Base-by-base conservation (phyloP, 2,329 filamentous ascomycete genomes). In the Scedosporium apiospermum region DNA sequence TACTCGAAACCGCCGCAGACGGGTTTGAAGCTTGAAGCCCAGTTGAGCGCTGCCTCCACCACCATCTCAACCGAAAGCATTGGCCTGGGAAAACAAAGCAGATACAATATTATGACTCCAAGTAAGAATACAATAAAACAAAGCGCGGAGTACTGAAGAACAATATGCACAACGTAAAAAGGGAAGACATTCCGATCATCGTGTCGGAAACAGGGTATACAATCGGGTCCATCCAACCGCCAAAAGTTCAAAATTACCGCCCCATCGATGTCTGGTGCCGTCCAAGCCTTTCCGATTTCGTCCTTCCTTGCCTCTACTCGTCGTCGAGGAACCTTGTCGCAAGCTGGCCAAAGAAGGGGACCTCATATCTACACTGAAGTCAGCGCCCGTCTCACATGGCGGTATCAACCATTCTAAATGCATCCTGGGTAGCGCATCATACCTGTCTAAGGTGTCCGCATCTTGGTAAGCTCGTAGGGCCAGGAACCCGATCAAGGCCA, bases 301-400 rank as follows among this genome's bases (percentile, higher is more conserved):
- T 21, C 44, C 16, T 49, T 49, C n/a, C 6, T n/a, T 12, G 14
- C 12, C 5, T 46, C 65, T 70, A 77, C 66, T 97, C 95, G 71
- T 96, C 90, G 70, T 97, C 93, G 63, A 98, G 82, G 71, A 97
- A 93, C 27, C 89, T 89, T 75, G 88, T 96, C 53, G 95, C 95
- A 68, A 97, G 78, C 51, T 81, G 81, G 4, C 95, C 95, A 70
- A 98, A 88, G 70, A 96, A 86, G 0, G 93, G 93, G 2, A 97
- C 82, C 74, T 98, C 93, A 65, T 88, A 96, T 72, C 93, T 85
- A 60, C 21, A 4, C 55, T 9, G n/a, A 23, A 12, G 78, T 67
- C 44, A 65, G 61, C 26, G 34, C 18, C 64, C 57, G 26, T 1
- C 3, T 61, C 9, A 60, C 27, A 49, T 18, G 3, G 38, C 10